Conservation (phyloP, 768 basidiomycete species). For the Fistulinella prunicolor region DNA sequence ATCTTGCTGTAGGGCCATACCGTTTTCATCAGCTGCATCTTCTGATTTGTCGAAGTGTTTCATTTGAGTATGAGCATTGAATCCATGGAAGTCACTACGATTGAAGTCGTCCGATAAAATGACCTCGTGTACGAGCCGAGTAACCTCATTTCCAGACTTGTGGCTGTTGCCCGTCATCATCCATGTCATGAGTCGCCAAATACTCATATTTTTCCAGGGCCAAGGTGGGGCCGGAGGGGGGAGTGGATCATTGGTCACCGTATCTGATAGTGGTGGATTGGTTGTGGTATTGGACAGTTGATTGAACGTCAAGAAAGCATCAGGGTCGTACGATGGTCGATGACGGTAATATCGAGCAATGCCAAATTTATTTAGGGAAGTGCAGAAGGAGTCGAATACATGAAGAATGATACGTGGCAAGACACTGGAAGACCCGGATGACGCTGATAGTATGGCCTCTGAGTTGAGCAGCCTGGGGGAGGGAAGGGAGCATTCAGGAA, state of each 20-base stretch:
- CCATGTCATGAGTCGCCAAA: slow-evolving; percentile 13
- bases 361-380: not conserved
- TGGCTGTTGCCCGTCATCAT: slow-evolving; percentile 1
- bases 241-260: no score
- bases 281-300: not conserved
- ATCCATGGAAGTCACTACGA: not conserved
- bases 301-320: not conserved
- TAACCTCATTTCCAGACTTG: slow-evolving; percentile 1
- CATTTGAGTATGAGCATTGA: not conserved
- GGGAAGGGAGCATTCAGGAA: not conserved
- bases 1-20: not conserved
- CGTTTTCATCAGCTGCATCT: not conserved
- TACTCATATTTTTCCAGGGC: slow-evolving; percentile 14
- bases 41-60: not conserved
- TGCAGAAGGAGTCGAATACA: not conserved
- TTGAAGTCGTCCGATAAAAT: not conserved
- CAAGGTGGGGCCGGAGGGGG: slow-evolving; percentile 3
- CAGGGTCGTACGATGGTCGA: not conserved
- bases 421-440: no score
- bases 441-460: no score
- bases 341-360: not conserved
- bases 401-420: not conserved
- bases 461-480: not conserved
- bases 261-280: no score
- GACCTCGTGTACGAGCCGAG: not conserved